Conservation (phyloP, 352 stramenopile species). For the Halophytophthora polymorphica region DNA sequence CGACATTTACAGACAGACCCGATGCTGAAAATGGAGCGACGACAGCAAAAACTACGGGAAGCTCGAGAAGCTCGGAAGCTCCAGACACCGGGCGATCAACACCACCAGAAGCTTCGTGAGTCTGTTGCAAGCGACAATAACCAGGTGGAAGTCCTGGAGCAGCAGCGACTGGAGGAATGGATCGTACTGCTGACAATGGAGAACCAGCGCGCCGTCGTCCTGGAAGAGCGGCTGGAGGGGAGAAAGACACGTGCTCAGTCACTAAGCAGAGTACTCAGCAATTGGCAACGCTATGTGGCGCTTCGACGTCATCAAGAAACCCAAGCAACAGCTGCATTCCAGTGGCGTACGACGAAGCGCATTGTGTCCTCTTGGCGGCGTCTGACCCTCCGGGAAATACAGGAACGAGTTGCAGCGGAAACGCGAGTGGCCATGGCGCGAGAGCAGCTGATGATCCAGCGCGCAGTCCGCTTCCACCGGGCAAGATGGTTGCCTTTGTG, state of each 20-base stretch:
- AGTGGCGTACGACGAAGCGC: conserved; percentile 20
- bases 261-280: conserved; percentile 9
- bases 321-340: conserved; percentile 15
- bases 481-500: conserved; percentile 31
- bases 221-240: conserved; percentile 26
- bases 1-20: not conserved
- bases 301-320: conserved; percentile 10
- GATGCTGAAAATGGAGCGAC: conserved; percentile 33
- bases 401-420: conserved; percentile 12
- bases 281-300: conserved; percentile 13
- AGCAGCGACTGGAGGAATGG: conserved; percentile 29
- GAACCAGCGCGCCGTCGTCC: conserved; percentile 23
- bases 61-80: conserved; percentile 18
- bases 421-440: conserved; percentile 11
- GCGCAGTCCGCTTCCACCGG: conserved; percentile 35
- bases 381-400: conserved; percentile 5
- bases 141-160: conserved; percentile 17
- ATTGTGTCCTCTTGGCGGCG: conserved; percentile 21
- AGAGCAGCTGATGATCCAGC: conserved; percentile 19
- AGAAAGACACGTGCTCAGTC: conserved; percentile 20
- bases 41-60: conserved; percentile 29
- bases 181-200: conserved; percentile 35
- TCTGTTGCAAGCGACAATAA: conserved; percentile 15
- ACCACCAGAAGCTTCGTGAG: conserved; percentile 7
- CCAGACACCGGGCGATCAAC: conserved; percentile 14